Base-by-base conservation (phyloP, 345 rosid genomes). In the Cochlearia excelsa region DNA sequence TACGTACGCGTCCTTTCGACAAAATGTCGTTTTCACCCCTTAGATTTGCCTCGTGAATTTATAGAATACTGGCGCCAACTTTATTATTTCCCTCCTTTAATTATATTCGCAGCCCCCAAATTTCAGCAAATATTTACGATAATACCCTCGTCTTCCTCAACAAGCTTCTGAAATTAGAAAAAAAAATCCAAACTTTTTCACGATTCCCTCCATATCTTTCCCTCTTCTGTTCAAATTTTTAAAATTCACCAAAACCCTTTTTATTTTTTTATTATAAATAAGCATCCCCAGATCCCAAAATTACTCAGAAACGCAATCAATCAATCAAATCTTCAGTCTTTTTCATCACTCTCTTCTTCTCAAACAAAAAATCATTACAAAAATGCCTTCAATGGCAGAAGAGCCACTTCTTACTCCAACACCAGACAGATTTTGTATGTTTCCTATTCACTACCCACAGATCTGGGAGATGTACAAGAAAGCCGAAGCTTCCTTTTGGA, bases 401-500 rank as follows among this genome's bases (percentile, higher is more conserved):
- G 99, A 93, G 80, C 99, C 97, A 0, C 84, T 93, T 1, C 81
- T 89, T 0, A 84, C 85, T 3, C 68, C 89, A 0, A 89, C 81
- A 54, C 84, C 94, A 0, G 97, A 79, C 70, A 77, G 94, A 3
- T 89, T 93, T 79, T 89, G 97, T 41, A 93, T 93, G 99, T 93
- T 93, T 39, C 99, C 99, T 0, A 85, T 89, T 53, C 83, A 89
- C 29, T 87, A 85, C 65, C 97, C 99, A 0, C 73, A 87, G 75
- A 79, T 93, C 46, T 93, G 97, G 99, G 95, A 93, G 51, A 89
- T 89, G 99, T 89, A 93, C 79, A 89, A 93, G 85, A 84, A 93
- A 54, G 96, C 95, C 10, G 99, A 87, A 60, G 97, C 99, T 30
- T 93, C 97, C 0, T 93, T 93, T 47, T 93, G 99, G 95, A 93